Base-by-base conservation (phyloP, 371 early-diverging fungal genomes). In the Mucor irregularis region DNA sequence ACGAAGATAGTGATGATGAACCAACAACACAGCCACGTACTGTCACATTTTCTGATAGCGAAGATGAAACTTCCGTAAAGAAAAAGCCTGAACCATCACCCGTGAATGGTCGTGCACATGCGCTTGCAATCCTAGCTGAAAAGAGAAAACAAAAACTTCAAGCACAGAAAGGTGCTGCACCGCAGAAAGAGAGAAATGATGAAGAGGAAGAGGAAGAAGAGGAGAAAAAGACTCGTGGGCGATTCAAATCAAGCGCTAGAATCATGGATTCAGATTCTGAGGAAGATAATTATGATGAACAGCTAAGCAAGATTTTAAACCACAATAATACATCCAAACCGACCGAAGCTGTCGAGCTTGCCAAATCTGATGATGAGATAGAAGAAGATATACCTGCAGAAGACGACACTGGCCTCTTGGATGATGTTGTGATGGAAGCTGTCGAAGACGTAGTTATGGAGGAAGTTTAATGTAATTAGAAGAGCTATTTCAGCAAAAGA, bases 81-180 rank as follows among this genome's bases (percentile, higher is more conserved):
- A 29, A 16, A 7, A 26, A 11, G 4, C 14, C 3, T 28, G n/a
- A 11, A 11, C 25, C 5, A n/a, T 9, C 16, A 29, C 10, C 17
- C 17, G 17, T 26, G 29, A 45, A 16, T 29, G 42, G 50, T 10
- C 42, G 58, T 11, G 28, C 22, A 35, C 24, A 25, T 28, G 44
- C 49, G n/a, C 44, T 57, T 9, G 25, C 43, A 10, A 14, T 42
- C 11, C 22, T 57, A 37, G 43, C 42, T 3, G 44, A 50, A 44
- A 57, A 42, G 22, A 49, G 50, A 35, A 42, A 28, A 21, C n/a
- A 57, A 8, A 21, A 34, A 7, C 26, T 48, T 21, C 21, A 31
- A 19, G 56, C 56, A 8, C 30, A 31, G 16, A 39, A 38, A 38
- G 22, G 46, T 16, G 21, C 21, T 16, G 17, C 11, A 31, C 19